A percentile compares a stretch with the other conserved stretches of the same genome.
Conservation (phyloP, 768 basidiomycete genomes). For the Agaricus subrufescens region DNA sequence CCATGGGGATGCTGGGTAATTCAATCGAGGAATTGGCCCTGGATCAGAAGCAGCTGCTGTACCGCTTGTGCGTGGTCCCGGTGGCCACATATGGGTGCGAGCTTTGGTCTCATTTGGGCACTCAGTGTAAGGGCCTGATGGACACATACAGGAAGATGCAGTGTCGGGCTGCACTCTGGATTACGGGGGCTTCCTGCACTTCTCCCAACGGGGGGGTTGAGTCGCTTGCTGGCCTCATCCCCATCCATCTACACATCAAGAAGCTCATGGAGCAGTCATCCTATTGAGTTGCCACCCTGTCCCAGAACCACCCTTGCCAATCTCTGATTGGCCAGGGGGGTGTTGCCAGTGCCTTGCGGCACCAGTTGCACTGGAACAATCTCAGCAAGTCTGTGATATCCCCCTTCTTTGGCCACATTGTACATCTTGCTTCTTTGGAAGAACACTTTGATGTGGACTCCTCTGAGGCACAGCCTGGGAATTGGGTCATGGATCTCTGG, state of each 20-base stretch:
- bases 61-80: background rate
- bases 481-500: too few relatives aligned
- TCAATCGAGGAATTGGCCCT: background rate
- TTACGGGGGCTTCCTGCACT: slow-evolving; percentile 4
- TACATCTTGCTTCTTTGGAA: too few relatives aligned
- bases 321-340: too few relatives aligned
- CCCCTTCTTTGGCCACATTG: too few relatives aligned
- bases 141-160: slow-evolving; percentile 3
- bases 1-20: background rate
- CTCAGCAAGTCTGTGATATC: too few relatives aligned
- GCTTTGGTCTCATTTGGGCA: background rate
- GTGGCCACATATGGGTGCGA: background rate
- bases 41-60: background rate
- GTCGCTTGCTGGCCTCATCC: background rate
- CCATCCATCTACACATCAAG: background rate
- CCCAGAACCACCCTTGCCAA: too few relatives aligned
- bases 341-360: too few relatives aligned
- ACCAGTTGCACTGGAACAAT: too few relatives aligned
- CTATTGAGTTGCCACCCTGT: too few relatives aligned
- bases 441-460: too few relatives aligned
- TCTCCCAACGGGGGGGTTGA: background rate
- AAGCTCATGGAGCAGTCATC: background rate
- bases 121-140: background rate
- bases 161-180: background rate
- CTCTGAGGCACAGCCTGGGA: too few relatives aligned